Evolutionary conservation across 768 basidiomycete species (phyloP).

Genomic region (Boletus pseudo-olivaceus): DNA sequence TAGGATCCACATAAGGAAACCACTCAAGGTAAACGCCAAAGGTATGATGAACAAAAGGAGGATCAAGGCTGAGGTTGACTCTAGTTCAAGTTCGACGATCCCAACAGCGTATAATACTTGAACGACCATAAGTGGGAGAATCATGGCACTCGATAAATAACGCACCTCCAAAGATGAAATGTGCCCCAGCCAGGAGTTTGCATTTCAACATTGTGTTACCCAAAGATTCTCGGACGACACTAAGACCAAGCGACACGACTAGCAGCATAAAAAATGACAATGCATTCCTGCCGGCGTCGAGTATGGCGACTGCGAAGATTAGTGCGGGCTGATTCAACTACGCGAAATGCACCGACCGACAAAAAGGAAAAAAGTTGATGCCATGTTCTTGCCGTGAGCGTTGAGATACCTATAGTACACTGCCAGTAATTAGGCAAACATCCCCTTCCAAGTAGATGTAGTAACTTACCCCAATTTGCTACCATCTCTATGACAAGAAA

Average conservation of each 20-base stretch:
- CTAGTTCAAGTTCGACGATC: constrained; percentile 88
- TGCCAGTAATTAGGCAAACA: constrained; percentile 25
- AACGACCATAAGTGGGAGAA: constrained; percentile 8
- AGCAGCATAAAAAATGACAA: constrained; percentile 94
- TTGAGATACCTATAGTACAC: constrained; percentile 96
- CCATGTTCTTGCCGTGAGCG: constrained; percentile 68
- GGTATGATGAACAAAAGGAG: constrained; percentile 91
- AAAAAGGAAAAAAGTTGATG: constrained; percentile 87
- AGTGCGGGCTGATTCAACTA: not conserved
- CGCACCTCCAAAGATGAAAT: constrained; percentile 93
- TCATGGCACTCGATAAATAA: constrained; percentile 1
- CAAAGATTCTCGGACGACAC: constrained; percentile 86
- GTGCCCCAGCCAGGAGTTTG: constrained; percentile 74
- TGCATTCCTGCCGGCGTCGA: constrained; percentile 93
- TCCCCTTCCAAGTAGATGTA: not conserved
- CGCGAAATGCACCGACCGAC: constrained; percentile 56
- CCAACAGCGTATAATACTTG: constrained; percentile 90
- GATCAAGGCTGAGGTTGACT: constrained; percentile 82
- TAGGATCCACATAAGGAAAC: constrained; percentile 95
- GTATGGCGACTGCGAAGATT: constrained; percentile 66
- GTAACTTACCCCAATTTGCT: constrained; percentile 73
- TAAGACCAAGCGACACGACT: constrained; percentile 87
- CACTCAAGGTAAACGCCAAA: constrained; percentile 90
- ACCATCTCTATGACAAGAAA: constrained; percentile 94
- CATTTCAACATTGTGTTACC: constrained; percentile 83